These are phyloP conservation scores for Andrographis paniculata DNA, from an alignment of 305 asterid genomes.

Conservation along the genomic window DNA sequence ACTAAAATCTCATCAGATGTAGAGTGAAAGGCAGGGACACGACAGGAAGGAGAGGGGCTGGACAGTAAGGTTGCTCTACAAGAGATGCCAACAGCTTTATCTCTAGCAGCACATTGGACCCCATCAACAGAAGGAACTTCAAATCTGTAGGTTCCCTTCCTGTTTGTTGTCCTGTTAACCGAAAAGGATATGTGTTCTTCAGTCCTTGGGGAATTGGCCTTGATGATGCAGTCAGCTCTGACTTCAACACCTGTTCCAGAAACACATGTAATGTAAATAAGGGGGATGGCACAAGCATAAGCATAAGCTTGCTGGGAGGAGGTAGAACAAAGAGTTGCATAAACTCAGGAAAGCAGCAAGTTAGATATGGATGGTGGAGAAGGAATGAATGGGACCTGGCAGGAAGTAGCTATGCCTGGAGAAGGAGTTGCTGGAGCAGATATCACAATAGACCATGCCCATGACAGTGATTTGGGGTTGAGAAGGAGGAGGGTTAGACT, in stretches of 20 bases:
- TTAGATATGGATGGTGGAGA: not conserved
- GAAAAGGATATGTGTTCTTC: constrained; percentile 59
- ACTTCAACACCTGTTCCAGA: constrained; percentile 87
- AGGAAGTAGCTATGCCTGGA: constrained; percentile 89
- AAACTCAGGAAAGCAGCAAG: not conserved
- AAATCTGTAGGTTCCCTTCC: constrained; percentile 66
- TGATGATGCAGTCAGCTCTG: constrained; percentile 77
- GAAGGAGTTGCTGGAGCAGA: constrained; percentile 85
- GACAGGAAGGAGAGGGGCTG: constrained; percentile 41
- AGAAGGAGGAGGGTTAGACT: not conserved
- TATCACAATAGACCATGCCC: constrained; percentile 92
- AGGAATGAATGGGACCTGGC: constrained; percentile 40
- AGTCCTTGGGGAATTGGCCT: constrained; percentile 67
- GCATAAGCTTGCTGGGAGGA: too few relatives aligned
- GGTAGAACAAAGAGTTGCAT: too few relatives aligned
- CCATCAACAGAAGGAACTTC: constrained; percentile 89
- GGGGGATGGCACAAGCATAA: too few relatives aligned
- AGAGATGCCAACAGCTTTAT: constrained; percentile 49
- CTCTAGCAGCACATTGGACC: constrained; percentile 78
- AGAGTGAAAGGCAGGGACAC: constrained; percentile 44
- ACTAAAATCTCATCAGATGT: constrained; percentile 61
- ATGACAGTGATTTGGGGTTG: constrained; percentile 74
- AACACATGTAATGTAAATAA: too few relatives aligned
- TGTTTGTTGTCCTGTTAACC: constrained; percentile 52
- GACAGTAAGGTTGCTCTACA: constrained; percentile 52